Evolutionary conservation across 192 early-diverging fungal genomes (phyloP), one percentile per base, ranked within the genome.

Genomic region (Dissophora ornata): DNA sequence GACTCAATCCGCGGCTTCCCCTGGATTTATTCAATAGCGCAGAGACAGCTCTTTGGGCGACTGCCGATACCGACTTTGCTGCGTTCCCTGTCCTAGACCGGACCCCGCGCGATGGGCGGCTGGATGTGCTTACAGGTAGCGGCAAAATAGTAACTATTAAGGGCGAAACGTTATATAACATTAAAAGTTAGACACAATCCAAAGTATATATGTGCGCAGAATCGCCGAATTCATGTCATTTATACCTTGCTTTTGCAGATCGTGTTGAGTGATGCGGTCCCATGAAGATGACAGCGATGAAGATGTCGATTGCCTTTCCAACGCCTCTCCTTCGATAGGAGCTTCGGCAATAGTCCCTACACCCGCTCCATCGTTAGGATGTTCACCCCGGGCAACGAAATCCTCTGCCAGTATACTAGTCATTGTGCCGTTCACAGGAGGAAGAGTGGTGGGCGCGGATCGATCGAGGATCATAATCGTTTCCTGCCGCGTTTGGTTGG

Each of bases 241-340:
- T n/a, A n/a, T 58, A 74, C 70, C 70, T 65, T 56, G 33, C 32
- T 74, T 74, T 24, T 74, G 32, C 2, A 74, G 48, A 22, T 74
- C 70, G 6, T 41, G 55, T 38, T 47, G 64, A 40, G 55, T 74
- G 49, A 74, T 59, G 15, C 41, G 61, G 2, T 74, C 70, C 70
- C 70, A 74, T 11, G 70, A 65, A 6, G 70, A 74, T 24, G 70
- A 74, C 30, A 74, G 32, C 8, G 70, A 74, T 8, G 70, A 74
- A 2, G 62, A 57, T 16, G 47, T 32, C 3, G 70, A 74, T 11
- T 18, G 19, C 12, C 36, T 24, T 11, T 18, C 28, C 0, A 47
- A 42, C 0, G 25, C 38, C 4, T 29, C 12, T 5, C 30, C 28
- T 8, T 34, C 29, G 10, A 11, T 21, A 48, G 25, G 18, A 12